These are phyloP conservation scores for Chrysoporthe puriensis DNA, from an alignment of 2,329 filamentous ascomycete genomes.

Conservation along the genomic window DNA sequence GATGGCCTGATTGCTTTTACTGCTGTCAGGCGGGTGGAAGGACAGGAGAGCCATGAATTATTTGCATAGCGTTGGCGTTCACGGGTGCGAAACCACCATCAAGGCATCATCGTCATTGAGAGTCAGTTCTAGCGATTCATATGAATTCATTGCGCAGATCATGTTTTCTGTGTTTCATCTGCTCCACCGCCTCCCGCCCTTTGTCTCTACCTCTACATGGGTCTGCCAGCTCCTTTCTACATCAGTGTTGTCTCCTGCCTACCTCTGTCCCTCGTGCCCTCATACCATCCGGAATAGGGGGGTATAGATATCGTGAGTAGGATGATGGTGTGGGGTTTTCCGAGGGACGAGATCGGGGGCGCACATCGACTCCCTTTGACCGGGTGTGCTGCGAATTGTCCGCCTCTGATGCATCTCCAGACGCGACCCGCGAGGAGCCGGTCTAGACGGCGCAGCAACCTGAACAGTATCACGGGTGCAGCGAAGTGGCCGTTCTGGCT, in stretches of 20 bases:
- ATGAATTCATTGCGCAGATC: not conserved
- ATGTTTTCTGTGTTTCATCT: not conserved
- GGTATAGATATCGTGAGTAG: not conserved
- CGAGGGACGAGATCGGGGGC: not conserved
- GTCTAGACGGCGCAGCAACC: too few relatives aligned
- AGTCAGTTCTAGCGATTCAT: not conserved
- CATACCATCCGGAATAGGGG: too few relatives aligned
- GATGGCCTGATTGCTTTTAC: not conserved
- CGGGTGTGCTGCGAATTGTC: too few relatives aligned
- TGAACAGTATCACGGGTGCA: not conserved
- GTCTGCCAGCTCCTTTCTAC: not conserved
- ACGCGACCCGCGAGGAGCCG: too few relatives aligned
- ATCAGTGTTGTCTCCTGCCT: too few relatives aligned
- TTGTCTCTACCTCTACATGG: too few relatives aligned
- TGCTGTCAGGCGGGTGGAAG: not conserved
- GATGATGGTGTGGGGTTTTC: not conserved
- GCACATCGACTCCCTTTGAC: not conserved
- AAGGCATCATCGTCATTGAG: not conserved
- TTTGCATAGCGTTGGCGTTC: conserved; percentile 19
- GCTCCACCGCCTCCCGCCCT: too few relatives aligned
- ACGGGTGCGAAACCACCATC: not conserved
- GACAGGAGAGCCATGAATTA: not conserved
- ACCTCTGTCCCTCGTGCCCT: too few relatives aligned
- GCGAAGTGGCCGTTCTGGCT: not conserved
- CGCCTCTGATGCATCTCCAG: too few relatives aligned